phyloP scores from a whole-genome alignment of 768 basidiomycete genomes.

The Vararia minispora region DNA sequence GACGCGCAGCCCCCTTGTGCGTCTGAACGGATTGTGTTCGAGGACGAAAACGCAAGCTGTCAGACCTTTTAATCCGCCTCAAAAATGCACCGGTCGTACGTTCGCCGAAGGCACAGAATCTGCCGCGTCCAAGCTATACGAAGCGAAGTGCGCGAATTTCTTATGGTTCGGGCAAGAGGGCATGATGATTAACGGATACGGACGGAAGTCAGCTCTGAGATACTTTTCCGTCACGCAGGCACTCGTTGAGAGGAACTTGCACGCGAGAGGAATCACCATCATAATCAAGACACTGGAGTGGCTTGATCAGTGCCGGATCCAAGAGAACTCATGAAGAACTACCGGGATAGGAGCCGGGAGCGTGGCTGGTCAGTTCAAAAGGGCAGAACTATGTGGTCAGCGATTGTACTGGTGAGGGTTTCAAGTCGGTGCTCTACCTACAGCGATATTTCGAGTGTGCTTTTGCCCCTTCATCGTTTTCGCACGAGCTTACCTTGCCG shows the following conservation, averaged over 20 bases:
- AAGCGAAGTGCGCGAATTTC: constrained; percentile 74
- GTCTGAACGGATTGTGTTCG: constrained; percentile 70
- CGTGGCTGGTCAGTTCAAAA: constrained; percentile 80
- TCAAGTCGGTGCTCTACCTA: constrained; percentile 84
- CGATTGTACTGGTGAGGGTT: constrained; percentile 90
- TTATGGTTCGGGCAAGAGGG: constrained; percentile 89
- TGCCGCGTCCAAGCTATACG: constrained; percentile 67
- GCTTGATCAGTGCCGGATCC: constrained; percentile 66
- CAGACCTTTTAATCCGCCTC: constrained; percentile 88
- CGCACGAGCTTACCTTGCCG: no score
- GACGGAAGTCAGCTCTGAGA: constrained; percentile 97
- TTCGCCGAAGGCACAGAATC: constrained; percentile 69
- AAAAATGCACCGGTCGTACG: constrained; percentile 76
- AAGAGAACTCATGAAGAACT: constrained; percentile 58
- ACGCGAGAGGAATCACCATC: no score
- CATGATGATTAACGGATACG: constrained; percentile 92
- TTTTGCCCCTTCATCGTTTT: constrained; percentile 11
- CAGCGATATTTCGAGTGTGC: constrained; percentile 75
- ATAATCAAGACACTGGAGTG: constrained; percentile 53
- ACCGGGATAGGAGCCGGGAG: constrained; percentile 61
- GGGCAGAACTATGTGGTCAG: constrained; percentile 94
- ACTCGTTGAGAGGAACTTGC: constrained; percentile 79
- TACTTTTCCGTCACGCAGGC: constrained; percentile 85
- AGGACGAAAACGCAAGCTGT: constrained; percentile 92
- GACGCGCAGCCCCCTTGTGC: constrained; percentile 48